These are phyloP conservation scores for Metschnikowia reukaufii DNA, from an alignment of 805 yeast genomes.

Conservation along the genomic window DNA sequence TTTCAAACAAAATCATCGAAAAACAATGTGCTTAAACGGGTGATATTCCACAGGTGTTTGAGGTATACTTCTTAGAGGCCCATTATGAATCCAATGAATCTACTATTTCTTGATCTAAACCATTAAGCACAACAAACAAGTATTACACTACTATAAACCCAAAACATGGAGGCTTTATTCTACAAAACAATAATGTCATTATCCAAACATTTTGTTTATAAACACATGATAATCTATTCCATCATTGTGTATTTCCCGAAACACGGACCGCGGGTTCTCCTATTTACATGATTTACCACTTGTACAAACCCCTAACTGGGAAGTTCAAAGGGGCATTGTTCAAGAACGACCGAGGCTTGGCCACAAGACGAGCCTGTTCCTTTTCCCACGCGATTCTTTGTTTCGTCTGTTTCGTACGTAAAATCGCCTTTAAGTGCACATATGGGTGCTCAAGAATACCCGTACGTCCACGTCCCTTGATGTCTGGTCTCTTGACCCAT, in stretches of 20 bases:
- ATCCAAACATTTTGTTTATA: too few relatives aligned
- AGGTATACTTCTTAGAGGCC: too few relatives aligned
- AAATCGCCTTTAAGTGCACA: constrained; percentile 76
- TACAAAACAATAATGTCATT: too few relatives aligned
- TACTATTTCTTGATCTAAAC: too few relatives aligned
- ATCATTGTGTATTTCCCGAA: neutral
- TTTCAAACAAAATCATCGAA: too few relatives aligned
- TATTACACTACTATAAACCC: too few relatives aligned
- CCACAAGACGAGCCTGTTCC: constrained; percentile 44
- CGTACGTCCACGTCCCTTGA: constrained; percentile 86
- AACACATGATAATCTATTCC: too few relatives aligned
- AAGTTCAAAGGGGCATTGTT: constrained; percentile 46
- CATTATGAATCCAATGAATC: too few relatives aligned
- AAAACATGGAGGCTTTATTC: too few relatives aligned
- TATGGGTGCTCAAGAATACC: constrained; percentile 77
- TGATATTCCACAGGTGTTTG: too few relatives aligned
- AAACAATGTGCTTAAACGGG: too few relatives aligned
- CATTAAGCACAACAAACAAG: too few relatives aligned
- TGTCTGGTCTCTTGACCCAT: constrained; percentile 68
- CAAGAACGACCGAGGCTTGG: constrained; percentile 54
- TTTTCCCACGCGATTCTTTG: constrained; percentile 61
- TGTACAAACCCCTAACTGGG: constrained; percentile 40
- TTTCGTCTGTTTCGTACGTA: constrained; percentile 66
- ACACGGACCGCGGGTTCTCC: neutral
- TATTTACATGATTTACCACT: constrained; percentile 31